Percentiles rank a stretch among this genome's conserved stretches.
Evolutionary conservation across 345 rosid genomes (phyloP).

Genomic region (Salix arbutifolia): DNA sequence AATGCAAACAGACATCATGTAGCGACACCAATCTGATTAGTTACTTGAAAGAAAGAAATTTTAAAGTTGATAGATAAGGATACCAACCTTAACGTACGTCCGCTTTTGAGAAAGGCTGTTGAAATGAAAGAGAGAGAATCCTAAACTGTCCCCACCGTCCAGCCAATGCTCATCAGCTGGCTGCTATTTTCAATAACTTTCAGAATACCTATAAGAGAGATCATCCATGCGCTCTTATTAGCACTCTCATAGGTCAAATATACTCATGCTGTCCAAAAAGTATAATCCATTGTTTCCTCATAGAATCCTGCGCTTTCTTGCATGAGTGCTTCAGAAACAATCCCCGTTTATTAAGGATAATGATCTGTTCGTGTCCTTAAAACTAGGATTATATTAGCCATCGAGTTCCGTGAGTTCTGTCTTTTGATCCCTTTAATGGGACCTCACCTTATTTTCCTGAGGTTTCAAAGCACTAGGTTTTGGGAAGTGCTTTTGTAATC

Average conservation of each 20-base stretch:
- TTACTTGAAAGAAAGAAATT: background rate
- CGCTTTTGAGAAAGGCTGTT: background rate
- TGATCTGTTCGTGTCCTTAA: slow-evolving; percentile 24
- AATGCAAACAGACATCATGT: too few relatives aligned
- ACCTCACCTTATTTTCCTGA: slow-evolving; percentile 24
- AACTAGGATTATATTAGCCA: background rate
- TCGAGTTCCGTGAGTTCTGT: slow-evolving; percentile 36
- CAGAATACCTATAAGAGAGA: background rate
- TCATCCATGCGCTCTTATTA: background rate
- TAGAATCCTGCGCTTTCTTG: slow-evolving; percentile 29
- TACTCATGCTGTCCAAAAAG: background rate
- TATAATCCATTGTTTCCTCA: slow-evolving; percentile 12
- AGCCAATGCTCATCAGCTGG: slow-evolving; percentile 18
- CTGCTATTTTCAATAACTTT: slow-evolving; percentile 7
- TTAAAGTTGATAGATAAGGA: background rate
- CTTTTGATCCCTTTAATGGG: background rate
- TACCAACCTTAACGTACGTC: background rate
- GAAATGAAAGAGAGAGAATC: slow-evolving; percentile 6
- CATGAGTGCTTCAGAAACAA: slow-evolving; percentile 32
- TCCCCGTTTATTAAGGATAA: slow-evolving; percentile 29
- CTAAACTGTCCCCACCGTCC: slow-evolving; percentile 25
- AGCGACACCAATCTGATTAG: too few relatives aligned
- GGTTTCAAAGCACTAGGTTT: slow-evolving; percentile 44
- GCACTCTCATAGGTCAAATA: background rate
- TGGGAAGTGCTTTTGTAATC: slow-evolving; percentile 23